phyloP scores from a whole-genome alignment of 495 filamentous ascomycete species.

The Penicillium waksmanii region DNA sequence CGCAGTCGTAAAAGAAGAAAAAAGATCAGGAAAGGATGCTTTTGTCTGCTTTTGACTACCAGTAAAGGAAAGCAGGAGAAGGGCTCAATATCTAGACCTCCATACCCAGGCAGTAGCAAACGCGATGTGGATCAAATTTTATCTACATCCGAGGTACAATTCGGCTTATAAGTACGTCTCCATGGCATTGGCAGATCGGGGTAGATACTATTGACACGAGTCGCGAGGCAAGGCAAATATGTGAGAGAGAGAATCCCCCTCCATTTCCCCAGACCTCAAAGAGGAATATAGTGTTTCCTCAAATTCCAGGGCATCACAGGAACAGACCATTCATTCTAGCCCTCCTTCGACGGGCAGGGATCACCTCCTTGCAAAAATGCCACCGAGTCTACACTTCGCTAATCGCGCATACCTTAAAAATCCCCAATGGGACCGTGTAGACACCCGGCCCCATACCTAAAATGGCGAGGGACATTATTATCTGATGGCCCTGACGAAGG shows the following conservation, averaged over 20 bases:
- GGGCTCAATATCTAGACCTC: not conserved
- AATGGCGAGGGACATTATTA: conserved; percentile 7
- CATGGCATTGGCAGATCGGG: too few species aligned
- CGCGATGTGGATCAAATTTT: not conserved
- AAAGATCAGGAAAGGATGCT: not conserved
- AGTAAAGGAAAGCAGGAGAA: not conserved
- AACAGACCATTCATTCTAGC: conserved; percentile 6
- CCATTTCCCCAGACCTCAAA: conserved; percentile 7
- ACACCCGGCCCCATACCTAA: conserved; percentile 7
- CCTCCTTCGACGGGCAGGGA: conserved; percentile 10
- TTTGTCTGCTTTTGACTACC: not conserved
- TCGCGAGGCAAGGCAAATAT: conserved; percentile 2
- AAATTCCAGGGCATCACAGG: conserved; percentile 11
- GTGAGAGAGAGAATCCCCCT: conserved; percentile 1
- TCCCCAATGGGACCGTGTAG: not conserved
- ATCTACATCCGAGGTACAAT: not conserved
- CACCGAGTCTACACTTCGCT: conserved; percentile 6
- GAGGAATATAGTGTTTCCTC: not conserved
- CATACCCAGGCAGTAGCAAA: not conserved
- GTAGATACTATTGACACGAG: conserved; percentile 3
- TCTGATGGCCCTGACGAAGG: conserved; percentile 6
- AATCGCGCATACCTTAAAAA: conserved; percentile 16
- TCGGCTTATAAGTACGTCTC: not conserved
- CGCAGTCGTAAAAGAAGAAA: not conserved
- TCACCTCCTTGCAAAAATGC: conserved; percentile 14